Evolutionary conservation across 75 land plant species (phyloP), one percentile per base, ranked within the genome.

Genomic region (Sequoia sempervirens): DNA sequence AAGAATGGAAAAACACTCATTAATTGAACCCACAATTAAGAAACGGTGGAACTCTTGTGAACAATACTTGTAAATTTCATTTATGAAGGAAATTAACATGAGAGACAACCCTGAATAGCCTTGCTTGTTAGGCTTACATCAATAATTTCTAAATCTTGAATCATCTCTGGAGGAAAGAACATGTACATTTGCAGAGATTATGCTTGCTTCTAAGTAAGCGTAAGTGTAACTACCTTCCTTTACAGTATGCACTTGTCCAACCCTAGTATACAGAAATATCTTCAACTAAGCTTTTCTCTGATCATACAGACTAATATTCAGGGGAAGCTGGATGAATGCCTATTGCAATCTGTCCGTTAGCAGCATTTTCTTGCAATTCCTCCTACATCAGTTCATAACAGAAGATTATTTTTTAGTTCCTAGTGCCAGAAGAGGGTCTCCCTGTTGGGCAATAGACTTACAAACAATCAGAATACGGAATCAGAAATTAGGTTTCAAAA

Each of bases 41-140:
- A n/a, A 56, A 17, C 5, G 4, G 61, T 17, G 13, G 1, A 11
- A 50, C 53, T 50, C 53, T 13, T 43, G 80, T 78, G 28, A 78
- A 78, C 11, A 45, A 78, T 78, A n/a, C 50, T 78, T 78, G 46
- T 9, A 78, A n/a, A 78, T 78, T 45, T 41, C 80, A n/a, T 78
- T 78, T 26, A 45, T 78, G 80, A 47, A 43, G 50, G 45, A n/a
- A 78, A 75, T 18, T 3, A 2, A 32, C 41, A 78, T 23, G 50
- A n/a, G 5, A 45, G 36, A 78, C 28, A 78, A 78, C 41, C 12
- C 50, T 78, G n/a, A 17, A 78, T 45, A 78, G 47, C 80, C 80
- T 78, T 78, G 80, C 32, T 78, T 78, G 7, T 78, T 45, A 78
- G 80, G 80, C 80, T 78, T 43, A 78, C 50, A 78, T 78, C 80